Conservation (phyloP, 2,329 filamentous ascomycete species). For the Sphaceloma murrayae region DNA sequence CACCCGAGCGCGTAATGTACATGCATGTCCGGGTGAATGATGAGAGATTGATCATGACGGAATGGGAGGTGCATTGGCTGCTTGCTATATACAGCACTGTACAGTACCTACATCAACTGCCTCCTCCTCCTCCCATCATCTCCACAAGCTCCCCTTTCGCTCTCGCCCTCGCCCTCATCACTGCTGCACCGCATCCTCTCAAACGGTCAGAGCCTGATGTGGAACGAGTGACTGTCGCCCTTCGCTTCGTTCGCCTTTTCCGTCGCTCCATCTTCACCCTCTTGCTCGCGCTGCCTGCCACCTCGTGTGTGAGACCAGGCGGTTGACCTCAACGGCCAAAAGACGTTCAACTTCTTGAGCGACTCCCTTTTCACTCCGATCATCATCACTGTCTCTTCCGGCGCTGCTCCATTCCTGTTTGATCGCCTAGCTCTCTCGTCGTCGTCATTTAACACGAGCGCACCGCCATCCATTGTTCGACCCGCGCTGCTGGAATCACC, state of each 20-base stretch:
- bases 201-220: too few species aligned
- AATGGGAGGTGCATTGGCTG: background rate
- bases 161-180: too few species aligned
- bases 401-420: constrained; percentile 4
- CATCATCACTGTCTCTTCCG: constrained; percentile 11
- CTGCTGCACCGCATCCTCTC: too few species aligned
- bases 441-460: constrained; percentile 8
- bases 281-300: constrained; percentile 8
- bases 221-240: too few species aligned
- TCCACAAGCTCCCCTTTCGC: too few species aligned
- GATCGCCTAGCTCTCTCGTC: background rate
- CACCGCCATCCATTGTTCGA: constrained; percentile 6
- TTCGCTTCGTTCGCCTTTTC: background rate
- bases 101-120: too few species aligned
- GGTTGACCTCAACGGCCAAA: constrained; percentile 8
- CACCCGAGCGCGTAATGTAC: background rate
- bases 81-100: too few species aligned
- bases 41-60: background rate
- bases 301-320: constrained; percentile 8
- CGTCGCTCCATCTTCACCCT: background rate
- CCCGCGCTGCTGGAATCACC: background rate
- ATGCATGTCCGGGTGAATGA: background rate
- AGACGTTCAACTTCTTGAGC: constrained; percentile 3
- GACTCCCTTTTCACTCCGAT: constrained; percentile 11
- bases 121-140: too few species aligned